A percentile compares a stretch with the other conserved stretches of the same genome.
These are phyloP conservation scores for Mycena olivaceomarginata DNA, from an alignment of 768 basidiomycete genomes.

Conservation along the genomic window DNA sequence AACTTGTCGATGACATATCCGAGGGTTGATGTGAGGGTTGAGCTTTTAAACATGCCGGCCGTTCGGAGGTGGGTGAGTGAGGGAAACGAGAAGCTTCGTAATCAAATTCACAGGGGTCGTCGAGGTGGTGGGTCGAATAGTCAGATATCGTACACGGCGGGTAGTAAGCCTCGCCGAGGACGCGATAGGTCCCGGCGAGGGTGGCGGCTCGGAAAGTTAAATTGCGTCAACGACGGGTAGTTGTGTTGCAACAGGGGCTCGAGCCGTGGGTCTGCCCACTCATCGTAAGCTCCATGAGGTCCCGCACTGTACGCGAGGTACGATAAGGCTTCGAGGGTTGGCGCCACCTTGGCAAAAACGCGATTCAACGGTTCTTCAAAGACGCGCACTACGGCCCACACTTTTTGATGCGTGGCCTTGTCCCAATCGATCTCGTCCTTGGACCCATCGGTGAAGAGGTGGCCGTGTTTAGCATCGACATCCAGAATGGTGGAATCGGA, in stretches of 20 bases:
- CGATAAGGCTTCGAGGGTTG: conserved; percentile 19
- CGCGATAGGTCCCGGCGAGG: conserved; percentile 11
- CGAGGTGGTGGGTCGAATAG: neutral
- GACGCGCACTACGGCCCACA: conserved; percentile 9
- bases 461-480: conserved; percentile 15
- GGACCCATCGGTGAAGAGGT: conserved; percentile 10
- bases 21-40: conserved; percentile 8
- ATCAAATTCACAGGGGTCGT: neutral
- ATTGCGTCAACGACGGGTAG: conserved; percentile 23
- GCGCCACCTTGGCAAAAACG: conserved; percentile 14
- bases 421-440: conserved; percentile 1
- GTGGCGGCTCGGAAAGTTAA: conserved; percentile 8
- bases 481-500: conserved; percentile 20
- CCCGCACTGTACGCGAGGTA: neutral
- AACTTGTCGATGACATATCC: neutral
- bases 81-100: conserved; percentile 8
- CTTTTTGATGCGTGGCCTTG: neutral
- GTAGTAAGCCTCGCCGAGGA: conserved; percentile 3
- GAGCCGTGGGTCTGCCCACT: conserved; percentile 26
- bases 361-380: conserved; percentile 25
- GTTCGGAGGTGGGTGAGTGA: conserved; percentile 19
- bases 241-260: conserved; percentile 14
- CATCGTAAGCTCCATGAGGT: neutral
- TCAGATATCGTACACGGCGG: neutral
- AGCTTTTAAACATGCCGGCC: neutral